Evolutionary conservation across 176 grass and related monocot species (phyloP), one percentile per base, ranked within the genome.

Genomic region (Tuctoria greenei): DNA sequence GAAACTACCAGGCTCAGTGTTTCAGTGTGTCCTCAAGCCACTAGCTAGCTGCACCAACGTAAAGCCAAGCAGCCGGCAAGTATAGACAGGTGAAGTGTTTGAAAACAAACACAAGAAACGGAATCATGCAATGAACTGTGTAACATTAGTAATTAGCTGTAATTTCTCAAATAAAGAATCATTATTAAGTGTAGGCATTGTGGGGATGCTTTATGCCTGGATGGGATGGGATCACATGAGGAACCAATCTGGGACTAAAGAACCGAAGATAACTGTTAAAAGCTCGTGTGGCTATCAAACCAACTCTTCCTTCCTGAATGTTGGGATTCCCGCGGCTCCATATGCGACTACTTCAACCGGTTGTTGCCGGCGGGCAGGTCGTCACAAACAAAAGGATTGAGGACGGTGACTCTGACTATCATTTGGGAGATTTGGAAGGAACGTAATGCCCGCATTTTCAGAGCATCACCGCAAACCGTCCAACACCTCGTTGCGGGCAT

Each of bases 1-100:
- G 75, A 79, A 83, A 78, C 82, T 73, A 72, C 37, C 74, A 72
- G 74, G 67, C 82, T 84, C 67, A 79, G 67, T 84, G 23, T 13
- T 49, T 78, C 67, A 72, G 74, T 84, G 74, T 78, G 67, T 72
- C 25, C 26, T 57, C 58, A 47, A 78, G 74, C 67, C 13, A 58
- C 25, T 63, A 43, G 55, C 41, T 34, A 79, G 52, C 67, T 85
- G 74, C 75, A 71, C 20, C 37, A 40, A 44, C 56, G 82, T 66
- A 66, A 57, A 72, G 59, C 47, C 67, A 85, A 66, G 66, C 58
- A 58, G 73, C 16, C 61, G 50, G 82, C 25, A 65, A 65, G 67
- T 27, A 68, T 64, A 71, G 23, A 83, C 44, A 23, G 73, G 64
- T 77, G 31, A 76, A 31, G 21, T 28, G 18, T 34, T 41, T 18